These are phyloP conservation scores for Calophaca sinica DNA, from an alignment of 306 rosid genomes.

Conservation along the genomic window DNA sequence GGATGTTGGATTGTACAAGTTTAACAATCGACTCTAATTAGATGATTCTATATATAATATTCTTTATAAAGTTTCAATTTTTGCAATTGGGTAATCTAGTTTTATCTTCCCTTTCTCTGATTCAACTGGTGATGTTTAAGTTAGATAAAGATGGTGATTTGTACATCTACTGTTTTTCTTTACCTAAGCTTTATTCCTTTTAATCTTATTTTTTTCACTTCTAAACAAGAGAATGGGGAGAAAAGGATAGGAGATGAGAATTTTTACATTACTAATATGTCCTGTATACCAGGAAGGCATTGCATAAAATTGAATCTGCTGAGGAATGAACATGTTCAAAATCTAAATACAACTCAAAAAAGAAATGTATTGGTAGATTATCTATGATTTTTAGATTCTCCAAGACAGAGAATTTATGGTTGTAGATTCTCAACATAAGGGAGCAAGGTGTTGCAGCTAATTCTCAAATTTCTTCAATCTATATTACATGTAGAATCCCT, in stretches of 20 bases:
- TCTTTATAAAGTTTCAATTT: conserved; percentile 16
- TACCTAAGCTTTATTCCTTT: neutral
- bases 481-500: too few relatives aligned
- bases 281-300: too few relatives aligned
- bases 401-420: too few relatives aligned
- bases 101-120: neutral
- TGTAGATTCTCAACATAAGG: too few relatives aligned
- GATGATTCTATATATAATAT: conserved; percentile 37
- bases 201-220: neutral
- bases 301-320: neutral
- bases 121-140: conserved; percentile 1
- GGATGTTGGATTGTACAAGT: conserved; percentile 43
- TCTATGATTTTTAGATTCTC: neutral
- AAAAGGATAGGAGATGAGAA: conserved; percentile 9
- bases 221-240: neutral
- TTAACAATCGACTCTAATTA: conserved; percentile 46
- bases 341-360: neutral
- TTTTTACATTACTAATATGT: neutral
- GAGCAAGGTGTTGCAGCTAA: too few relatives aligned
- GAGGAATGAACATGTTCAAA: neutral
- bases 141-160: neutral
- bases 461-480: too few relatives aligned
- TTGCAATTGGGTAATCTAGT: neutral
- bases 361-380: neutral
- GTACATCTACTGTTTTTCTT: neutral